Conservation (phyloP, 257 asterid species). For the Penstemon barbatus region DNA sequence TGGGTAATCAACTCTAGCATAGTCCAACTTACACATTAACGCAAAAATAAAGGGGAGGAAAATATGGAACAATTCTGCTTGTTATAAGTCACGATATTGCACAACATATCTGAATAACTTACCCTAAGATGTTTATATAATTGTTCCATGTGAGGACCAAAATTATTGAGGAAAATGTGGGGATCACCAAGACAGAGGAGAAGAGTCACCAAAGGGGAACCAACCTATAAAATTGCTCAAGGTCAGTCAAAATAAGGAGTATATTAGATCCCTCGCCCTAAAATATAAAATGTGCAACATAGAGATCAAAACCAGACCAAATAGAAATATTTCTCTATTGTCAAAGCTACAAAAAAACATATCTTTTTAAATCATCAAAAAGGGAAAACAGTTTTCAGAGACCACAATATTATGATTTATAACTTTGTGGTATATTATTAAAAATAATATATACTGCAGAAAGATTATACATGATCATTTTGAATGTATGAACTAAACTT, state of each 20-base stretch:
- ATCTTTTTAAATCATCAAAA: not conserved
- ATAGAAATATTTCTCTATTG: not conserved
- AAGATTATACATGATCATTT: too few species aligned
- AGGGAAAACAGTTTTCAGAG: not conserved
- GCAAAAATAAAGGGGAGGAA: constrained; percentile 4
- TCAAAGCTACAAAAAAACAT: not conserved
- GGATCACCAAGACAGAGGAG: constrained; percentile 99
- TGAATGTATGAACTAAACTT: too few species aligned
- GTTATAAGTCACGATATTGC: constrained; percentile 19
- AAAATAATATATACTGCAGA: too few species aligned
- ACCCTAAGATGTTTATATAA: constrained; percentile 95
- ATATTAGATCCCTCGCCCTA: not conserved
- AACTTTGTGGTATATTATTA: too few species aligned
- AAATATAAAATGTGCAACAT: constrained; percentile 15
- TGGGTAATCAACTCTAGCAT: not conserved
- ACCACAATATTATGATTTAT: not conserved
- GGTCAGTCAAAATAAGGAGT: constrained; percentile 22
- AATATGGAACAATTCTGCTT: constrained; percentile 3
- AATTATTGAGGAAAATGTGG: constrained; percentile 72
- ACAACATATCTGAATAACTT: constrained; percentile 31
- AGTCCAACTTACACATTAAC: not conserved
- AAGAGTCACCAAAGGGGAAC: constrained; percentile 96
- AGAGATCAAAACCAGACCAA: constrained; percentile 23
- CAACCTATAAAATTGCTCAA: constrained; percentile 57
- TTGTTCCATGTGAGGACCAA: constrained; percentile 97